These are phyloP conservation scores for Morella rubra DNA, from an alignment of 306 rosid species.

Conservation along the genomic window DNA sequence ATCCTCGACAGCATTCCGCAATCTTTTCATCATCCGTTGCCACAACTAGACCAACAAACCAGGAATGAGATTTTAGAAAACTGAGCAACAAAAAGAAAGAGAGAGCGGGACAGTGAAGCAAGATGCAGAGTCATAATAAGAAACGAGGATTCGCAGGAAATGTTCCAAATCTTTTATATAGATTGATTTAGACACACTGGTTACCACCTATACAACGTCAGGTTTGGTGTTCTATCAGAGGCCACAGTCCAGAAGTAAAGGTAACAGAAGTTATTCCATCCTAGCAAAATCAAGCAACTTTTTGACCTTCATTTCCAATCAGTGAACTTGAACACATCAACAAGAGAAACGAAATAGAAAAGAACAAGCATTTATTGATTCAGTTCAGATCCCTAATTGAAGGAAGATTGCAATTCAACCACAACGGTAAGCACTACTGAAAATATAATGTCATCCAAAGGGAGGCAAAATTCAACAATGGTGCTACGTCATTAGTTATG, in stretches of 20 bases:
- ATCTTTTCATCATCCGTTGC: conserved; percentile 91
- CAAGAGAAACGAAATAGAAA: background rate
- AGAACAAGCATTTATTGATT: conserved; percentile 13
- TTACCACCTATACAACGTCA: conserved; percentile 14
- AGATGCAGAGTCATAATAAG: background rate
- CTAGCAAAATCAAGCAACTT: conserved; percentile 8
- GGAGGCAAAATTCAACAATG: background rate
- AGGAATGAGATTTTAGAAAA: conserved; percentile 24
- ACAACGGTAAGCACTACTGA: background rate
- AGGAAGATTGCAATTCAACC: background rate
- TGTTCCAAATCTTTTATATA: conserved; percentile 2
- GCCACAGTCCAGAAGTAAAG: conserved; percentile 4
- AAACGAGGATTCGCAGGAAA: background rate
- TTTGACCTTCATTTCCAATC: background rate
- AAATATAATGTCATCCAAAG: background rate
- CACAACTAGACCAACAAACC: conserved; percentile 57
- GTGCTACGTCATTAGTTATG: background rate
- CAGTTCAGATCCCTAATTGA: background rate
- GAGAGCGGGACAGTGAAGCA: background rate
- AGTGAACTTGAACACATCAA: conserved; percentile 11
- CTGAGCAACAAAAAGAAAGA: conserved; percentile 1
- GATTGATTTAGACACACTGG: conserved; percentile 4
- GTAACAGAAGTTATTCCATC: background rate
- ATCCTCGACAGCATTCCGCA: conserved; percentile 80
- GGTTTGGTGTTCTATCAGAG: conserved; percentile 7